A percentile compares a stretch with the other conserved stretches of the same genome.
phyloP scores from a whole-genome alignment of 345 rosid species.

The Limnanthes douglasii region DNA sequence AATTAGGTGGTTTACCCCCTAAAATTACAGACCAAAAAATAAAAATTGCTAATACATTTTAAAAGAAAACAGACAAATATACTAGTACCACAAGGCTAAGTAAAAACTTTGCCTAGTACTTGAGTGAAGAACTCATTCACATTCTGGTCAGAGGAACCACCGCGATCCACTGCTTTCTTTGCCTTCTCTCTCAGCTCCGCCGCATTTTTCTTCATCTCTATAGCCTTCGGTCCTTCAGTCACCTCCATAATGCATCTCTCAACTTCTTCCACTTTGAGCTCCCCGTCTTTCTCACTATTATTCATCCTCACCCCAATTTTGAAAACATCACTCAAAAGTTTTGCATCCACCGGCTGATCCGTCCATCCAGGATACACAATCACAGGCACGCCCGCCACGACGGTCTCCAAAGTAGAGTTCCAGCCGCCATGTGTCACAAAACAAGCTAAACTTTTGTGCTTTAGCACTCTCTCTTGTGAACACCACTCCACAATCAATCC shows the following conservation, averaged over 20 bases:
- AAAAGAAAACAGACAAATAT: no score
- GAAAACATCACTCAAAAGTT: slow-evolving; percentile 18
- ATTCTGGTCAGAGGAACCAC: slow-evolving; percentile 18
- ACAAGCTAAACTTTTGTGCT: slow-evolving; percentile 15
- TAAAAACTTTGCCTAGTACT: no score
- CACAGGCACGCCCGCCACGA: slow-evolving; percentile 19
- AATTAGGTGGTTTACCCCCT: no score
- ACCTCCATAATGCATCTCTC: slow-evolving; percentile 17
- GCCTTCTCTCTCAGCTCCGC: slow-evolving; percentile 13
- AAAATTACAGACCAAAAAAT: no score
- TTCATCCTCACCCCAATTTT: slow-evolving; percentile 19
- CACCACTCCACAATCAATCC: slow-evolving; percentile 27
- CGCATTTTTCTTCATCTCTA: slow-evolving; percentile 12
- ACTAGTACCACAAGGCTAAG: no score
- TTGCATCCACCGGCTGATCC: slow-evolving; percentile 15
- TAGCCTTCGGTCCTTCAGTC: slow-evolving; percentile 7
- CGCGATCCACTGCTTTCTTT: slow-evolving; percentile 9
- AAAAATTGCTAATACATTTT: no score
- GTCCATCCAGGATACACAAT: slow-evolving; percentile 22
- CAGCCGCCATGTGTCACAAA: slow-evolving; percentile 36
- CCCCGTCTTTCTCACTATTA: slow-evolving; percentile 8
- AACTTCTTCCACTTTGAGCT: slow-evolving; percentile 11
- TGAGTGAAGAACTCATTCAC: no score
- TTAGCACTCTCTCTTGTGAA: slow-evolving; percentile 21
- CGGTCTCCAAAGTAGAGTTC: slow-evolving; percentile 23